These are phyloP conservation scores for Colletotrichum orchidophilum DNA, from an alignment of 2,329 filamentous ascomycete species.

Conservation along the genomic window DNA sequence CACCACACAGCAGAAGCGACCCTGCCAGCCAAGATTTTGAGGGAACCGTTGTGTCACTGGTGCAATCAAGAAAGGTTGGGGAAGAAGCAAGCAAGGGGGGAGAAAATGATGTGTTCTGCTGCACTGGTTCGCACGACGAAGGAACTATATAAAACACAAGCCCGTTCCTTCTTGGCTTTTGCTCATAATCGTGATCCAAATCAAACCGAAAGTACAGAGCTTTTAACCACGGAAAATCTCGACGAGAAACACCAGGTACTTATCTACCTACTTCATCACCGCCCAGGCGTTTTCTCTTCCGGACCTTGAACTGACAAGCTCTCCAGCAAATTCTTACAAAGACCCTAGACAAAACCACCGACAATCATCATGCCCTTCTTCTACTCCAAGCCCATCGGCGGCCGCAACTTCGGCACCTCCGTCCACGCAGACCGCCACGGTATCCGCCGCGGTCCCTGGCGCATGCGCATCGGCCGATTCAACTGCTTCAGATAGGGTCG, in stretches of 20 bases:
- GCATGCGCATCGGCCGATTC: conserved; percentile 59
- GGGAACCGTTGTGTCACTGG: not conserved
- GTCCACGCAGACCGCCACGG: conserved; percentile 56
- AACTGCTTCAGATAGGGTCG: conserved; percentile 56
- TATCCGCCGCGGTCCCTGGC: conserved; percentile 59
- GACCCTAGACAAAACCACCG: not conserved
- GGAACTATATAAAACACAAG: conserved; percentile 4
- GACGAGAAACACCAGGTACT: not conserved
- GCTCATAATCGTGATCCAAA: not conserved
- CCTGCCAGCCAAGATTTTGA: not conserved
- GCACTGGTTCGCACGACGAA: conserved; percentile 14
- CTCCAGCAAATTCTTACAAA: not conserved
- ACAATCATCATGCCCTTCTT: conserved; percentile 54
- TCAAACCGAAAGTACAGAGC: not conserved
- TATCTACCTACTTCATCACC: too few species aligned
- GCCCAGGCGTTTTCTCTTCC: not conserved
- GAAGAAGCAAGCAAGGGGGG: not conserved
- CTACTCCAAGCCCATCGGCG: conserved; percentile 57
- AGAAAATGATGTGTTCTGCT: not conserved
- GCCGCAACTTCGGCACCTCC: conserved; percentile 60
- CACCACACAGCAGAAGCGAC: not conserved
- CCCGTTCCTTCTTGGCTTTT: conserved; percentile 6
- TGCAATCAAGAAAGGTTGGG: not conserved
- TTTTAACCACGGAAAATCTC: not conserved
- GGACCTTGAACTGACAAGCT: not conserved